Evolutionary conservation across 2,329 filamentous ascomycete genomes (phyloP).

Genomic region (Ophiostoma sp.): DNA sequence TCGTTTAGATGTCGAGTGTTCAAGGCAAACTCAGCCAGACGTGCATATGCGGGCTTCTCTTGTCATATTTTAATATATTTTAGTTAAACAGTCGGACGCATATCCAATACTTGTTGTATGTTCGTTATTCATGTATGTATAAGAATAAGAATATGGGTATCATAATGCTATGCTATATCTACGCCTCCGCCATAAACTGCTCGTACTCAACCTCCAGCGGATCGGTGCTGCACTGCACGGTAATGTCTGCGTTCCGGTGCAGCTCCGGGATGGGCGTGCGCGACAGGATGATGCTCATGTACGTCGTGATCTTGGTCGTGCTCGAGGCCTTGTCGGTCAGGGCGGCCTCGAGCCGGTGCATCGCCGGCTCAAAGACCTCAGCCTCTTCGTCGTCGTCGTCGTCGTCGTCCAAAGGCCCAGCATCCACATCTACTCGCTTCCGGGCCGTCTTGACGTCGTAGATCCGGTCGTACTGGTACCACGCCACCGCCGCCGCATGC

Average conservation of each 20-base stretch:
- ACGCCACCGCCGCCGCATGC: constrained; percentile 29
- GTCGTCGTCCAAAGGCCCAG: too few species aligned
- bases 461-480: constrained; percentile 55
- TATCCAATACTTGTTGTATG: too few species aligned
- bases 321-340: background rate
- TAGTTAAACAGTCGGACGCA: too few species aligned
- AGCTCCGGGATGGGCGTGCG: constrained; percentile 51
- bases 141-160: background rate
- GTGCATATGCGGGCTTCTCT: background rate
- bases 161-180: constrained; percentile 2
- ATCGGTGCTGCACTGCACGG: constrained; percentile 43
- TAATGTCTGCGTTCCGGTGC: constrained; percentile 43
- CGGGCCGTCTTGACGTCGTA: constrained; percentile 42
- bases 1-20: background rate
- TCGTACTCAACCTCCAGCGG: constrained; percentile 30
- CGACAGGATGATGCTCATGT: constrained; percentile 58
- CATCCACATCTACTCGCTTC: constrained; percentile 23
- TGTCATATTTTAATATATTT: background rate
- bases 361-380: constrained; percentile 52
- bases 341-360: constrained; percentile 52
- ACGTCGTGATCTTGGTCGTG: constrained; percentile 40
- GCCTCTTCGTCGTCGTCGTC: constrained; percentile 32
- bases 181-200: constrained; percentile 27
- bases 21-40: background rate
- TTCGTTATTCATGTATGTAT: background rate